Conservation (phyloP, 228 moss, liverwort and hornwort genomes). For the Sphagnum fallax region DNA sequence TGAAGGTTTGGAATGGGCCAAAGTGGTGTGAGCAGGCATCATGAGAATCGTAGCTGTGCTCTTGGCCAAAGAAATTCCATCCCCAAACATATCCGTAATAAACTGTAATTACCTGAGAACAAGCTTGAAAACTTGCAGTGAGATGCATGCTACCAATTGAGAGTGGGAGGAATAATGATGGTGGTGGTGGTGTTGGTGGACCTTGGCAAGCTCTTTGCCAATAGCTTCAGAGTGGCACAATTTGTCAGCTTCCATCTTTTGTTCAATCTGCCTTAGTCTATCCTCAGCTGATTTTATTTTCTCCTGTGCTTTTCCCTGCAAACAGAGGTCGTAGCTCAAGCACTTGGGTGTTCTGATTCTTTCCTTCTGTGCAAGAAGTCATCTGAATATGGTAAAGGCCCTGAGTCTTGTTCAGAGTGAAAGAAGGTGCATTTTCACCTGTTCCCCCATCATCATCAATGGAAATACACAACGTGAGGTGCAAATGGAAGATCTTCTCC, state of each 20-base stretch:
- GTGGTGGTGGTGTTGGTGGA: neutral
- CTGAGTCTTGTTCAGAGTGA: neutral
- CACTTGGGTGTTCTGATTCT: neutral
- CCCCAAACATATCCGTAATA: neutral
- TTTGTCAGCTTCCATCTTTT: slow-evolving; percentile 13
- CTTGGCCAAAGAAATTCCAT: too few relatives aligned
- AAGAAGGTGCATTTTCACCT: slow-evolving; percentile 4
- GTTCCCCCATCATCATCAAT: slow-evolving; percentile 9
- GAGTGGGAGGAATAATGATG: neutral
- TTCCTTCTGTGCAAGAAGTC: neutral
- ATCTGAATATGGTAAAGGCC: neutral
- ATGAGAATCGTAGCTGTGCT: too few relatives aligned
- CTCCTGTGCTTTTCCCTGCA: slow-evolving; percentile 26
- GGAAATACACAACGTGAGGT: neutral
- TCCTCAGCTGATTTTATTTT: slow-evolving; percentile 6
- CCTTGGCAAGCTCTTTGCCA: slow-evolving; percentile 25
- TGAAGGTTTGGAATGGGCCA: too few relatives aligned
- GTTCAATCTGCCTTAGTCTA: slow-evolving; percentile 28
- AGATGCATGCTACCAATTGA: neutral
- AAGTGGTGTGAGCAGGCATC: too few relatives aligned
- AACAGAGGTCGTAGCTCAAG: neutral
- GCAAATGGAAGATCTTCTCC: neutral
- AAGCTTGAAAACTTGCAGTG: neutral
- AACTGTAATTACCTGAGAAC: neutral
- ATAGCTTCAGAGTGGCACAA: slow-evolving; percentile 32